A percentile compares a stretch with the other conserved stretches of the same genome.
These are phyloP conservation scores for Fagus sylvatica DNA, from an alignment of 306 rosid genomes.

Conservation along the genomic window DNA sequence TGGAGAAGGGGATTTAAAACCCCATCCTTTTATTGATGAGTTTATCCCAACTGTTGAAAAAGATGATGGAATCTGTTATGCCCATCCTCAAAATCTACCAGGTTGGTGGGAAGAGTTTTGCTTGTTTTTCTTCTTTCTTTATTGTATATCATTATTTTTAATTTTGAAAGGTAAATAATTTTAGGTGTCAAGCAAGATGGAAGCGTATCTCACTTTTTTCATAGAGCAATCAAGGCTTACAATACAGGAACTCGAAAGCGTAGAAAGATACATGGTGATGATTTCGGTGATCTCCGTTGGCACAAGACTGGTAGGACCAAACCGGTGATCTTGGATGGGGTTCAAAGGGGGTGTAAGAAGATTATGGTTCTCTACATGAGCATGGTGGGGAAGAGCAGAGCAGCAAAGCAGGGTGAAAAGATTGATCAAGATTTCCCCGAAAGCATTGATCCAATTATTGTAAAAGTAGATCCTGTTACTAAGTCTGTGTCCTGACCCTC, in stretches of 20 bases:
- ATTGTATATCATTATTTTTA: conserved; percentile 19
- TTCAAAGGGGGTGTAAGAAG: conserved; percentile 76
- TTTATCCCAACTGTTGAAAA: conserved; percentile 62
- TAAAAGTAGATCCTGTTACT: conserved; percentile 68
- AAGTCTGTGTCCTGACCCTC: conserved; percentile 81
- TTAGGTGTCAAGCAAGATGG: conserved; percentile 83
- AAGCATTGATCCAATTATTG: conserved; percentile 27
- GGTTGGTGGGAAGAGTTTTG: conserved; percentile 44
- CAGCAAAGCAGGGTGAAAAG: conserved; percentile 56
- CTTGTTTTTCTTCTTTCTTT: conserved; percentile 7
- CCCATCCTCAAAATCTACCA: conserved; percentile 79
- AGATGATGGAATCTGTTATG: conserved; percentile 72
- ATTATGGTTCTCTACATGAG: conserved; percentile 78
- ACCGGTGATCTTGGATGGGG: conserved; percentile 60
- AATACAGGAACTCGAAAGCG: conserved; percentile 80
- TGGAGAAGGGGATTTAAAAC: conserved; percentile 43
- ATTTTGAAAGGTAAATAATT: conserved; percentile 8
- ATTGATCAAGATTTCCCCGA: conserved; percentile 56
- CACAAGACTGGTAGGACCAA: conserved; percentile 91
- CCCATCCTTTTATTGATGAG: conserved; percentile 80
- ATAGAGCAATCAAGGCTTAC: conserved; percentile 84
- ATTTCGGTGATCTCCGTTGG: conserved; percentile 83
- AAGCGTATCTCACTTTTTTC: conserved; percentile 75
- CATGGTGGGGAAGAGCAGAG: conserved; percentile 60
- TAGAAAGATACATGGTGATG: conserved; percentile 62